A percentile compares a stretch with the other conserved stretches of the same genome.
Conservation (phyloP, 805 yeast species). For the Wickerhamiella alocasiicola region DNA sequence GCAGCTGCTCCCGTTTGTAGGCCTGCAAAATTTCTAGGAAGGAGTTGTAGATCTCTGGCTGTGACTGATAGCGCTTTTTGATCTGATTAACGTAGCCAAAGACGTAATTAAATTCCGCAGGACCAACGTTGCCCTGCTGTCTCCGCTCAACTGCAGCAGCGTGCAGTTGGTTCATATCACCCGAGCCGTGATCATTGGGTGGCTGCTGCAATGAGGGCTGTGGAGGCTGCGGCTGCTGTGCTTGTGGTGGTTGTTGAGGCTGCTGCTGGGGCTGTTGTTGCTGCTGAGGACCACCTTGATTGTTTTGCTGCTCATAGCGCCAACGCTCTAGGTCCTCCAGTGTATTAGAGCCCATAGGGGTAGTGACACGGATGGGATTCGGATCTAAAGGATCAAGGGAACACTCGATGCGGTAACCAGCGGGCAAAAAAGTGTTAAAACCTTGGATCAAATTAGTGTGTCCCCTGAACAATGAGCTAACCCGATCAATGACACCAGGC, state of each 20-base stretch:
- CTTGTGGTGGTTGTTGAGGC: conserved; percentile 13
- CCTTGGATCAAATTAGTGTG: conserved; percentile 91
- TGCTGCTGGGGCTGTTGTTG: conserved; percentile 24
- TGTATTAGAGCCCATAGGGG: conserved; percentile 83
- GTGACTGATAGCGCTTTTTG: conserved; percentile 81
- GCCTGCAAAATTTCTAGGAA: conserved; percentile 92
- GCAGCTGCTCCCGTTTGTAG: conserved; percentile 90
- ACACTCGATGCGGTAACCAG: conserved; percentile 88
- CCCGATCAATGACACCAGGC: conserved; percentile 96
- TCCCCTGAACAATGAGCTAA: conserved; percentile 79
- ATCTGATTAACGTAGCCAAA: conserved; percentile 92
- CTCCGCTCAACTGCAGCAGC: conserved; percentile 28
- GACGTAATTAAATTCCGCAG: conserved; percentile 94
- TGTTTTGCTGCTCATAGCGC: conserved; percentile 10
- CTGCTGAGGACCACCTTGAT: conserved; percentile 18
- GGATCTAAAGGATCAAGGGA: conserved; percentile 81
- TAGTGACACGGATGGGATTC: conserved; percentile 83
- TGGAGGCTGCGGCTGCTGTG: conserved; percentile 15
- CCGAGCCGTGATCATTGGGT: conserved; percentile 15
- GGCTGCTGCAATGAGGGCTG: conserved; percentile 8
- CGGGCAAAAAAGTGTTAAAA: conserved; percentile 92
- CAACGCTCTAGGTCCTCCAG: conserved; percentile 35
- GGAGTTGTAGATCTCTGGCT: conserved; percentile 91
- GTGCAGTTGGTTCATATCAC: conserved; percentile 28
- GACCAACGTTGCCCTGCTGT: conserved; percentile 41